Evolutionary conservation across 176 grass and related monocot species (phyloP), one percentile per base, ranked within the genome.

Genomic region (Paspalum vaginatum): DNA sequence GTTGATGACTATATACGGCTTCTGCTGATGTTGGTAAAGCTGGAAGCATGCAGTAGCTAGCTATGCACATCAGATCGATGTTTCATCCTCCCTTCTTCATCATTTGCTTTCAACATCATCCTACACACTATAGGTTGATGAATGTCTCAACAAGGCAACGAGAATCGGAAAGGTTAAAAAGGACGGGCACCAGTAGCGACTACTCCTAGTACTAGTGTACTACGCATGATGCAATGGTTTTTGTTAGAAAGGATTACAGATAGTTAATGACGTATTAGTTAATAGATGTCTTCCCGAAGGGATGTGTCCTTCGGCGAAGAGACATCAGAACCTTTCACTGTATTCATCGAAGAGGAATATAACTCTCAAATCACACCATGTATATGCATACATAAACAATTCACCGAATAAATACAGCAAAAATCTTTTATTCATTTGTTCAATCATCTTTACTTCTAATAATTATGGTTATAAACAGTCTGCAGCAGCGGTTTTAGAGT

Each of bases 21-120:
- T 44, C 43, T 53, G 13, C 22, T 26, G 16, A 32, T 44, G 65
- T 80, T 58, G 64, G 51, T 69, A 56, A 70, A 80, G 21, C 67
- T 32, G 11, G 43, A n/a, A 70, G 16, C 70, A 46, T 13, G 26
- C 13, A 4, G n/a, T 52, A 37, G 16, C 15, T 47, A 25, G 11
- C 6, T 57, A 21, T 18, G 32, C 32, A 46, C 53, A 38, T 81
- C 65, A 70, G 11, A 48, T n/a, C n/a, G n/a, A n/a, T n/a, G 65
- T 46, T 70, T 59, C 41, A 59, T 69, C 50, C 68, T 32, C 22
- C 24, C 3, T 26, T 70, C 16, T 58, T 80, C 58, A 24, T 56
- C 51, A 24, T 57, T 69, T 80, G 50, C 22, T 70, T 70, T 80
- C 22, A 80, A 25, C 45, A 52, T 8, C 45, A 52, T 8, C 15